Conservation (phyloP, 495 filamentous ascomycete genomes). For the Trichoderma orchidacearum region DNA sequence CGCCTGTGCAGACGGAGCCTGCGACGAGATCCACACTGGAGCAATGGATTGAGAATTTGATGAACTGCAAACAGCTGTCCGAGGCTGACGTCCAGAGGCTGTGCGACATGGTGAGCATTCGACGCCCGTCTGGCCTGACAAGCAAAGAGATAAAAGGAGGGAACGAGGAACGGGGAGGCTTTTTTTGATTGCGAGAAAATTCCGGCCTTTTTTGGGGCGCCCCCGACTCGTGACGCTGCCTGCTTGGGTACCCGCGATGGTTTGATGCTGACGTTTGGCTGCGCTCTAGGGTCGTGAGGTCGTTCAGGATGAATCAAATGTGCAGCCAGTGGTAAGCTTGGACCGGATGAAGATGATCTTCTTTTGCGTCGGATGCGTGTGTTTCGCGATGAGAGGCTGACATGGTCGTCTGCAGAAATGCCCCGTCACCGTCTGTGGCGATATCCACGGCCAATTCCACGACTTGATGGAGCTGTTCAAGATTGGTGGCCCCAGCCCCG, state of each 20-base stretch:
- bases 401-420: slow-evolving; percentile 52
- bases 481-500: slow-evolving; percentile 81
- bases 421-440: slow-evolving; percentile 84
- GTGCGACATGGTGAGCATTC: slow-evolving; percentile 69
- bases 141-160: no score
- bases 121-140: no score
- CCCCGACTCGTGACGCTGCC: neutral
- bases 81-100: slow-evolving; percentile 91
- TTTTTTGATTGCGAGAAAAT: neutral
- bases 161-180: neutral
- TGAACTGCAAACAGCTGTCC: slow-evolving; percentile 95
- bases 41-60: slow-evolving; percentile 96
- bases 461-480: slow-evolving; percentile 92
- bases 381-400: neutral
- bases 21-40: slow-evolving; percentile 85
- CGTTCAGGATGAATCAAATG: slow-evolving; percentile 92
- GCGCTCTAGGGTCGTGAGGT: slow-evolving; percentile 74
- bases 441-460: slow-evolving; percentile 90
- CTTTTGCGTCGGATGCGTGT: neutral
- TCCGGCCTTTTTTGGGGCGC: neutral
- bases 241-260: neutral
- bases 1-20: slow-evolving; percentile 64
- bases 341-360: neutral
- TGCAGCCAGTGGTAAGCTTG: slow-evolving; percentile 87
- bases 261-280: slow-evolving; percentile 7